Conservation (phyloP, 805 yeast species). For the Metschnikowia orientalis region DNA sequence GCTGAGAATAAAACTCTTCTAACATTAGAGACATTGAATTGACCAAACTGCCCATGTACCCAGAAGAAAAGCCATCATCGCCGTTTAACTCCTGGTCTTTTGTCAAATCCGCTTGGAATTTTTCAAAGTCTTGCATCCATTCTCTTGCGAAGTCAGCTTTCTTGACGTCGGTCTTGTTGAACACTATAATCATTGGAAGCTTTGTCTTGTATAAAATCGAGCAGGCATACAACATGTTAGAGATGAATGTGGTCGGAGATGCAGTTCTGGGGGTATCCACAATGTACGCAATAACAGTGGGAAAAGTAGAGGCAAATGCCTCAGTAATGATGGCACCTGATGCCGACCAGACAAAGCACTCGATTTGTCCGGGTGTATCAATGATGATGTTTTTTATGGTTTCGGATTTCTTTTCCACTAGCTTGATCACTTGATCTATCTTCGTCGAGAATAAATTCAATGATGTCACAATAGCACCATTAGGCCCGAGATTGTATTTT, state of each 20-base stretch:
- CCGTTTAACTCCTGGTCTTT: slow-evolving; percentile 64
- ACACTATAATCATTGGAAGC: slow-evolving; percentile 93
- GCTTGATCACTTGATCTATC: slow-evolving; percentile 86
- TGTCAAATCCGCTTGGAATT: slow-evolving; percentile 74
- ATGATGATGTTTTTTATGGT: slow-evolving; percentile 65
- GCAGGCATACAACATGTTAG: slow-evolving; percentile 97
- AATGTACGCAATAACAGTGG: slow-evolving; percentile 92
- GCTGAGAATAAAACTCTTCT: slow-evolving; percentile 90
- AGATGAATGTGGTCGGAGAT: slow-evolving; percentile 94
- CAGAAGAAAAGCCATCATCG: slow-evolving; percentile 59
- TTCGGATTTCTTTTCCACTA: slow-evolving; percentile 74
- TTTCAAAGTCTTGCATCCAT: slow-evolving; percentile 97
- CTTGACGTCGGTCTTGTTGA: slow-evolving; percentile 88
- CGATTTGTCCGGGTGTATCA: slow-evolving; percentile 99
- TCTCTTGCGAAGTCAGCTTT: slow-evolving; percentile 84
- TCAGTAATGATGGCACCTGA: slow-evolving; percentile 96
- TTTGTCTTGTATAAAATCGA: slow-evolving; percentile 94
- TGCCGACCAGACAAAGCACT: slow-evolving; percentile 97
- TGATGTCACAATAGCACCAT: slow-evolving; percentile 97
- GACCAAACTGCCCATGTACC: slow-evolving; percentile 90
- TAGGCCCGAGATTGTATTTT: slow-evolving; percentile 91
- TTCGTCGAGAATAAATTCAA: slow-evolving; percentile 89
- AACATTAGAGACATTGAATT: slow-evolving; percentile 94
- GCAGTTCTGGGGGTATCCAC: slow-evolving; percentile 95
- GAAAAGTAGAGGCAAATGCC: slow-evolving; percentile 92